Evolutionary conservation across 257 asterid genomes (phyloP).

Genomic region (Verbascum thapsus): DNA sequence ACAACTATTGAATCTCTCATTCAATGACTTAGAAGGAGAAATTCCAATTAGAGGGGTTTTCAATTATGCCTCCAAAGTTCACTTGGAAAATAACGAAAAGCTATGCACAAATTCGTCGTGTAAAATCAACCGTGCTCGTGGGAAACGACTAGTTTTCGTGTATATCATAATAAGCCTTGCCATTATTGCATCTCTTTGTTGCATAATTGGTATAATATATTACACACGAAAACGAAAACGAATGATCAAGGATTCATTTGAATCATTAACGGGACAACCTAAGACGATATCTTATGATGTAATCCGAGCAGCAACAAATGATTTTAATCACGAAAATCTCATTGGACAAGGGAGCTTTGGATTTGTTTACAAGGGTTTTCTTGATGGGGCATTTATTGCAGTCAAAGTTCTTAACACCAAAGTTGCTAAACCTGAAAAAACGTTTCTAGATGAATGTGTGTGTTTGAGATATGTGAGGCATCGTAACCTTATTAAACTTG

Average conservation of each 20-base stretch:
- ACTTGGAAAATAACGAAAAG: slow-evolving; percentile 46
- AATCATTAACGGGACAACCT: no score
- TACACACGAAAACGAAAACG: slow-evolving; percentile 30
- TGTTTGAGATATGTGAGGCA: slow-evolving; percentile 54
- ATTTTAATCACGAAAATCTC: slow-evolving; percentile 48
- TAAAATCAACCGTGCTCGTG: neutral
- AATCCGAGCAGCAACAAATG: slow-evolving; percentile 52
- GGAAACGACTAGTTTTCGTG: slow-evolving; percentile 19
- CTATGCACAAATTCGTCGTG: slow-evolving; percentile 40
- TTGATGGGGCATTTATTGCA: slow-evolving; percentile 43
- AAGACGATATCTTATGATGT: slow-evolving; percentile 52
- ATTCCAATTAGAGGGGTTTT: slow-evolving; percentile 51
- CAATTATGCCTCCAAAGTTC: slow-evolving; percentile 39
- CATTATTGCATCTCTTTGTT: slow-evolving; percentile 14
- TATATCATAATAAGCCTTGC: slow-evolving; percentile 25
- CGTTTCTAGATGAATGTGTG: slow-evolving; percentile 52
- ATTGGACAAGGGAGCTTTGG: slow-evolving; percentile 60
- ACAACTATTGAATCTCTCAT: slow-evolving; percentile 50
- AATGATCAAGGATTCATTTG: neutral
- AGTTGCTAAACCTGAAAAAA: slow-evolving; percentile 35
- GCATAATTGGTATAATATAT: slow-evolving; percentile 31
- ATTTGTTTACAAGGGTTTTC: slow-evolving; percentile 51
- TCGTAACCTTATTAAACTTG: slow-evolving; percentile 57
- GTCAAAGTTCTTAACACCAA: slow-evolving; percentile 48
- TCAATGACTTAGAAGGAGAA: slow-evolving; percentile 52